Percentiles rank a stretch among this genome's conserved stretches.
phyloP scores from a whole-genome alignment of 345 rosid species.

The Pistacia integerrima region DNA sequence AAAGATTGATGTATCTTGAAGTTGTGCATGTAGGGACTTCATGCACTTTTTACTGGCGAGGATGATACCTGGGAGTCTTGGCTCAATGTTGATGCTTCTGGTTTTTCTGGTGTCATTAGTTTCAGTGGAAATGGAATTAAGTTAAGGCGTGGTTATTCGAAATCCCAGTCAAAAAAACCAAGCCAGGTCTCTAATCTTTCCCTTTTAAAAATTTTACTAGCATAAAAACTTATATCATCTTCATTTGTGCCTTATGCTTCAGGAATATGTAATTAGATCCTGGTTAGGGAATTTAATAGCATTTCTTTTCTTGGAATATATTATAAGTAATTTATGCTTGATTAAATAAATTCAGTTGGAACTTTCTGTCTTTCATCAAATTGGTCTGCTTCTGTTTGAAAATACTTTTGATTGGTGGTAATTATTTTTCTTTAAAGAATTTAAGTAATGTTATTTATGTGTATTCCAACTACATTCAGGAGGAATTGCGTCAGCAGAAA shows the following conservation, averaged over 20 bases:
- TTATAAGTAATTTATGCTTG: not conserved
- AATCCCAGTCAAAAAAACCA: too few species aligned
- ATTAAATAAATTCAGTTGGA: not conserved
- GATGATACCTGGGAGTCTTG: too few species aligned
- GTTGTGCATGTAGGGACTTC: constrained; percentile 69
- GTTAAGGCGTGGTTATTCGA: too few species aligned
- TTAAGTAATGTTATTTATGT: not conserved
- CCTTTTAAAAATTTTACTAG: constrained; percentile 4
- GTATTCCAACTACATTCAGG: constrained; percentile 37
- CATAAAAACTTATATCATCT: not conserved
- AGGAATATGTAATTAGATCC: constrained; percentile 1
- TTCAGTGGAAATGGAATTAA: too few species aligned
- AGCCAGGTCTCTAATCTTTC: not conserved
- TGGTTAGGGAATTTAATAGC: not conserved
- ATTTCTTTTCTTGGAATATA: not conserved
- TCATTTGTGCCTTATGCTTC: not conserved
- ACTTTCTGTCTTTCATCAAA: not conserved
- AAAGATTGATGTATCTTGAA: constrained; percentile 12
- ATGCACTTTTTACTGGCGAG: constrained; percentile 92
- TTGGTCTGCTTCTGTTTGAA: constrained; percentile 5
- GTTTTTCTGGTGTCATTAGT: too few species aligned
- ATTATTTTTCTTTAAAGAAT: not conserved
- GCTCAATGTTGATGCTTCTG: too few species aligned
- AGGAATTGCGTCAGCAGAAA: constrained; percentile 81
- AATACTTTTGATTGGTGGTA: not conserved